Conservation (phyloP, 2,329 filamentous ascomycete genomes). For the Monosporascus ibericus region DNA sequence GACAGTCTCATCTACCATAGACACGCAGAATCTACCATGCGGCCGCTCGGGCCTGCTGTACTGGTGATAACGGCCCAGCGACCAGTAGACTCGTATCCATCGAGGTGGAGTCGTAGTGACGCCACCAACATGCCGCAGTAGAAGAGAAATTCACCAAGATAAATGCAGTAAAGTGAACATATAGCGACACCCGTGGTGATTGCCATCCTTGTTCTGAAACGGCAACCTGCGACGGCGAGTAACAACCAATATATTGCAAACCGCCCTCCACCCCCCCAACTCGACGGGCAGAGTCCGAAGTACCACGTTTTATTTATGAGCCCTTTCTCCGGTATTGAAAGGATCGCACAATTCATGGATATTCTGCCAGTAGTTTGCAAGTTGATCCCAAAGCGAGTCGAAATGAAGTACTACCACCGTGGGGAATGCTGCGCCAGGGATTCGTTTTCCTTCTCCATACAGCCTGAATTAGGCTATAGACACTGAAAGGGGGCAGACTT, state of each 20-base stretch:
- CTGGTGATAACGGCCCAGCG: not conserved
- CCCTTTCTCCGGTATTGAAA: constrained; percentile 4
- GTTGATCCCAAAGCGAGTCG: constrained; percentile 12
- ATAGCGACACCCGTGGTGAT: constrained; percentile 10
- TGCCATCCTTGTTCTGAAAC: constrained; percentile 12
- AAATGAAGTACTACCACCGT: constrained; percentile 11
- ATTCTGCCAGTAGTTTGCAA: constrained; percentile 9
- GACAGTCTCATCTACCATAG: constrained; percentile 5
- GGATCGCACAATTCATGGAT: constrained; percentile 11
- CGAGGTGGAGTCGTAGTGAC: constrained; percentile 20
- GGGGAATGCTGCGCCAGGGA: constrained; percentile 13
- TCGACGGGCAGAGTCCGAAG: constrained; percentile 33
- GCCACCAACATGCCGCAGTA: constrained; percentile 26
- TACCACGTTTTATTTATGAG: constrained; percentile 25
- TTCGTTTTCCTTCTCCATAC: constrained; percentile 7
- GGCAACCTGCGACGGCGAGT: constrained; percentile 22
- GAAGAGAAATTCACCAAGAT: constrained; percentile 25
- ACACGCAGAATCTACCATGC: not conserved
- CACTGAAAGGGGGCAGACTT: constrained; percentile 11
- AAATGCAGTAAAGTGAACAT: constrained; percentile 19
- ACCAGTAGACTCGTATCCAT: constrained; percentile 1
- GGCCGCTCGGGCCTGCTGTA: not conserved
- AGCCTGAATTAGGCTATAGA: constrained; percentile 13
- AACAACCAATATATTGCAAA: constrained; percentile 28
- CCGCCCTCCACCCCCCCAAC: constrained; percentile 29